These are phyloP conservation scores for Coemansia sp. DNA, from an alignment of 192 early-diverging fungal species.

Conservation along the genomic window DNA sequence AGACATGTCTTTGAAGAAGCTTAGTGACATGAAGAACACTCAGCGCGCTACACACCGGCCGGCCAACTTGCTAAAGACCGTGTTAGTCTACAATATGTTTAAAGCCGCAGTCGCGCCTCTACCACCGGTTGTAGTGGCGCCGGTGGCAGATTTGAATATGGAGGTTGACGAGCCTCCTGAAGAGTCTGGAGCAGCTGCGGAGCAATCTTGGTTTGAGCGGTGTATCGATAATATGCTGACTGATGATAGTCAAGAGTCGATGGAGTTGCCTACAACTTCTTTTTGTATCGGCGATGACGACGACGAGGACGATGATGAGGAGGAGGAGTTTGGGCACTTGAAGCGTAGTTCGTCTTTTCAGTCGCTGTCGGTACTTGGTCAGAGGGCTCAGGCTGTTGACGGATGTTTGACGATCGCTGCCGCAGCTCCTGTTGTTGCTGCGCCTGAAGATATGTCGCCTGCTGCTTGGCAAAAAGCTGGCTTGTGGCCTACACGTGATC, in stretches of 20 bases:
- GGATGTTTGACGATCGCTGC: neutral
- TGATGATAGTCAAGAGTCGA: slow-evolving; percentile 21
- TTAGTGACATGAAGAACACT: slow-evolving; percentile 33
- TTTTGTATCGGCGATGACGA: slow-evolving; percentile 13
- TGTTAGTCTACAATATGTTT: slow-evolving; percentile 53
- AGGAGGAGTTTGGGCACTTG: slow-evolving; percentile 14
- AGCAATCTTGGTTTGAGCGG: slow-evolving; percentile 57
- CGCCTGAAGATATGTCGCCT: neutral
- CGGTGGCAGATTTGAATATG: slow-evolving; percentile 10
- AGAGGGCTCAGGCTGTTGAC: neutral
- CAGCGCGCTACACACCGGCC: slow-evolving; percentile 40
- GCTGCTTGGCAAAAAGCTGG: neutral
- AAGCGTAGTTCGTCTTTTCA: slow-evolving; percentile 28
- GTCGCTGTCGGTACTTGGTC: slow-evolving; percentile 12
- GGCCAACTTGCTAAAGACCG: slow-evolving; percentile 43
- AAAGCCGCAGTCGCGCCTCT: slow-evolving; percentile 19
- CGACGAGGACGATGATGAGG: slow-evolving; percentile 11
- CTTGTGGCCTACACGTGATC: slow-evolving; percentile 10
- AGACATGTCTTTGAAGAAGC: slow-evolving; percentile 48
- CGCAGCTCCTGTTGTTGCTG: neutral
- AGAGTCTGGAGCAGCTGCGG: slow-evolving; percentile 23
- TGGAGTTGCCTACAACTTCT: neutral
- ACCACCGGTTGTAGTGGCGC: neutral
- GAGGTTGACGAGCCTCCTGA: slow-evolving; percentile 23
- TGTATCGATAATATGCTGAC: slow-evolving; percentile 47